These are phyloP conservation scores for Cochlearia excelsa DNA, from an alignment of 345 rosid genomes.

Conservation along the genomic window DNA sequence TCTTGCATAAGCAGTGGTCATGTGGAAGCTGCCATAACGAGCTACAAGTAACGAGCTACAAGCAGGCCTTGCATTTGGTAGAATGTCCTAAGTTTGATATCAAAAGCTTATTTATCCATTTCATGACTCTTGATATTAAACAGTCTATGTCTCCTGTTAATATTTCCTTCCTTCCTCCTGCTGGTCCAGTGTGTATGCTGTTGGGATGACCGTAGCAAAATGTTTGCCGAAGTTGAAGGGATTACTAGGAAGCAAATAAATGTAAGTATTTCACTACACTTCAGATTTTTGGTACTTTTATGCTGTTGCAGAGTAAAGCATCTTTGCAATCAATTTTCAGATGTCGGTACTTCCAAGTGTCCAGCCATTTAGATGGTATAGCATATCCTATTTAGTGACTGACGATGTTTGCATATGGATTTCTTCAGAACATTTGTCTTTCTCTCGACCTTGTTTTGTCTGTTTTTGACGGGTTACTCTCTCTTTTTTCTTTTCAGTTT, in stretches of 20 bases:
- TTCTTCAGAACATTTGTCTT: neutral
- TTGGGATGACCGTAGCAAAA: slow-evolving; percentile 91
- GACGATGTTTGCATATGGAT: slow-evolving; percentile 63
- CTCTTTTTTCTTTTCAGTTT: slow-evolving; percentile 50
- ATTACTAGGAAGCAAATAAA: slow-evolving; percentile 81
- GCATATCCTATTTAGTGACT: slow-evolving; percentile 97
- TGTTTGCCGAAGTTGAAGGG: slow-evolving; percentile 82
- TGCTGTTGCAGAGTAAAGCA: slow-evolving; percentile 14
- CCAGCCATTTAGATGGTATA: slow-evolving; percentile 95
- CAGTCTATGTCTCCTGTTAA: neutral
- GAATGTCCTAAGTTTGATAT: neutral
- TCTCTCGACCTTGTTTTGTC: neutral
- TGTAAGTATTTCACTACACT: slow-evolving; percentile 38
- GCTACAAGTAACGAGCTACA: slow-evolving; percentile 88
- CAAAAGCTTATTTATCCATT: neutral
- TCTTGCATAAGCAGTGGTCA: slow-evolving; percentile 55
- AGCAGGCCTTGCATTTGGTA: slow-evolving; percentile 63
- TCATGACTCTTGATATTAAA: neutral
- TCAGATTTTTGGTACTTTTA: neutral
- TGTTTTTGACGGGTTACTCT: slow-evolving; percentile 12
- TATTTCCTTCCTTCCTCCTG: slow-evolving; percentile 15
- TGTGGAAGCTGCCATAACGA: slow-evolving; percentile 90
- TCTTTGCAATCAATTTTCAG: slow-evolving; percentile 41
- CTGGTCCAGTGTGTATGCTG: slow-evolving; percentile 70
- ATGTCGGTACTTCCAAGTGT: slow-evolving; percentile 91